phyloP scores from a whole-genome alignment of 495 filamentous ascomycete species.

The Apodospora peruviana region DNA sequence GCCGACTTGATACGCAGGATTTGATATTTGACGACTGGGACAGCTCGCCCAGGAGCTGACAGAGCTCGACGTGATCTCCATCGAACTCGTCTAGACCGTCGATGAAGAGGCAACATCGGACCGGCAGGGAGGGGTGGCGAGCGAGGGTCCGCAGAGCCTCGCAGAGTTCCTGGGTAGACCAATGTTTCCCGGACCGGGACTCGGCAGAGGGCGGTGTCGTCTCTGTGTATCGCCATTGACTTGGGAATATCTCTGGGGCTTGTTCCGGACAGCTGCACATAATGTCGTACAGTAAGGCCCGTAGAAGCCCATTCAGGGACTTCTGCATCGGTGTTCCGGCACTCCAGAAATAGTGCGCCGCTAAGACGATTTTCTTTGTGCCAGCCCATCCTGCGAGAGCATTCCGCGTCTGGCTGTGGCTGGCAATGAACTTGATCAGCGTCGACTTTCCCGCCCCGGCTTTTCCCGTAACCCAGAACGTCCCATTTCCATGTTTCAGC shows the following conservation, averaged over 20 bases:
- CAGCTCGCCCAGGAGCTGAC: background rate
- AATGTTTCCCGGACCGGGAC: background rate
- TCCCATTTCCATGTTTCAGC: background rate
- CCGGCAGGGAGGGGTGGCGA: no score
- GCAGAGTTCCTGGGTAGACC: background rate
- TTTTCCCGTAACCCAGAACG: background rate
- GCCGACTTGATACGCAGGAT: constrained; percentile 7
- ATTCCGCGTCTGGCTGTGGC: background rate
- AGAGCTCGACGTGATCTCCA: background rate
- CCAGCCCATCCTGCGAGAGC: background rate
- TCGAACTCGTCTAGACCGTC: constrained; percentile 12
- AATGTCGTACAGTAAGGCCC: background rate
- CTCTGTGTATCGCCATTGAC: no score
- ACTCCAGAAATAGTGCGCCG: background rate
- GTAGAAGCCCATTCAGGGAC: background rate
- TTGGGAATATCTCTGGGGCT: background rate
- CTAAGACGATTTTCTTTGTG: background rate
- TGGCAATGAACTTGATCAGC: background rate
- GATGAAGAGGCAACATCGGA: constrained; percentile 4
- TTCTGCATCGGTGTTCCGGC: background rate
- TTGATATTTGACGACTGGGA: background rate
- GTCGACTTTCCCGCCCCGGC: background rate
- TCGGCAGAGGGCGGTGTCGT: background rate
- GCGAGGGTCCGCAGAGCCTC: background rate
- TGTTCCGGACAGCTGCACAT: background rate